Evolutionary conservation across 768 basidiomycete species (phyloP).

Genomic region (Inosperma sp.): DNA sequence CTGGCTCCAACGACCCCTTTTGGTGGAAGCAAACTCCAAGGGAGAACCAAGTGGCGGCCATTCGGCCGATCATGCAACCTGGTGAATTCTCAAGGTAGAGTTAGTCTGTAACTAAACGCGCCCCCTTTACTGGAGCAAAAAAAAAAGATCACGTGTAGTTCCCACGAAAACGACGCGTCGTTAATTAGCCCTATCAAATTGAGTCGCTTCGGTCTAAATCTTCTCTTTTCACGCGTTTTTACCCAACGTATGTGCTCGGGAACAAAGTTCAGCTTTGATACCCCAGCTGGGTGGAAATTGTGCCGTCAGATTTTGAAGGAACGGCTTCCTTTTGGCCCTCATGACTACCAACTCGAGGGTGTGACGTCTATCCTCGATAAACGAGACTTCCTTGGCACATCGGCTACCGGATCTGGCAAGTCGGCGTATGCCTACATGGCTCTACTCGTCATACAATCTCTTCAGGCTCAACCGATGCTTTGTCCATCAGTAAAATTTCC

Average conservation of each 20-base stretch:
- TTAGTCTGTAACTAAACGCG: constrained; percentile 5
- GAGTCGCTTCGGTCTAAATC: background rate
- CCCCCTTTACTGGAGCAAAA: constrained; percentile 7
- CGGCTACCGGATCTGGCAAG: constrained; percentile 14
- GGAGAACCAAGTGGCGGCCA: too few relatives aligned
- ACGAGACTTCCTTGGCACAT: constrained; percentile 8
- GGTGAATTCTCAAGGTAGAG: too few relatives aligned
- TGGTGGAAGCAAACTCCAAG: too few relatives aligned
- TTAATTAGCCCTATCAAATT: background rate
- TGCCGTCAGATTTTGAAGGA: background rate
- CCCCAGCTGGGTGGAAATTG: background rate
- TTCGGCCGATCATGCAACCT: too few relatives aligned
- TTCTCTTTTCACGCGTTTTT: background rate
- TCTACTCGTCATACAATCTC: constrained; percentile 7
- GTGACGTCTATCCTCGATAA: constrained; percentile 14
- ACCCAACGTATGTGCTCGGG: background rate
- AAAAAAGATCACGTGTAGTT: constrained; percentile 3
- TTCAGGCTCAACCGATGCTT: constrained; percentile 7
- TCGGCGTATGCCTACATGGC: constrained; percentile 11
- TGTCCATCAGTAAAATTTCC: constrained; percentile 12
- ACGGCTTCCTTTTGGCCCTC: constrained; percentile 14
- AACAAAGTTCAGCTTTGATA: background rate
- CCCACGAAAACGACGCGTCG: constrained; percentile 1
- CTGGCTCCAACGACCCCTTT: too few relatives aligned
- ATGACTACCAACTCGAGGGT: constrained; percentile 20